These are phyloP conservation scores for Xylaria intraflava DNA, from an alignment of 495 filamentous ascomycete genomes.

Conservation along the genomic window DNA sequence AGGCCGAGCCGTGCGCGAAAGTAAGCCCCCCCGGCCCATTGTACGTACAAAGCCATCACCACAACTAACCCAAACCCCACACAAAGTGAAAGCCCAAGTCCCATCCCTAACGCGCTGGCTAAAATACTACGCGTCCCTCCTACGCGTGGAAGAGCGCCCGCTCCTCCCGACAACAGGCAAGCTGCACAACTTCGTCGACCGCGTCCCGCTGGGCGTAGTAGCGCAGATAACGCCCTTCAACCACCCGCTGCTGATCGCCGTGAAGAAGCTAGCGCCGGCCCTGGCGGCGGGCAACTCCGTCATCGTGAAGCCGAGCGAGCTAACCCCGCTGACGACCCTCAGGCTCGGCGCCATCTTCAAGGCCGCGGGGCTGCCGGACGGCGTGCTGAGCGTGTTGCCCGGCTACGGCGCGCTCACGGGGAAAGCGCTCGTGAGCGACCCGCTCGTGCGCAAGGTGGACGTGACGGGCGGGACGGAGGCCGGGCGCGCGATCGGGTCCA, in stretches of 20 bases:
- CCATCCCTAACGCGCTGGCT: conserved; percentile 57
- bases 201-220: conserved; percentile 56
- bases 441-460: conserved; percentile 53
- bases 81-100: conserved; percentile 54
- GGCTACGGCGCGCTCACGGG: conserved; percentile 51
- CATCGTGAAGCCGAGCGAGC: conserved; percentile 56
- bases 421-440: conserved; percentile 45
- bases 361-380: conserved; percentile 50
- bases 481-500: conserved; percentile 36
- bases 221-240: conserved; percentile 62
- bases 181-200: conserved; percentile 55
- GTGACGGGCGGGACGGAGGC: conserved; percentile 52
- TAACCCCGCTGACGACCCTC: conserved; percentile 53
- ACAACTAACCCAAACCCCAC: background rate
- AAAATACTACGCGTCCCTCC: conserved; percentile 54
- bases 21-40: background rate
- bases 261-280: conserved; percentile 56
- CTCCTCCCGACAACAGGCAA: conserved; percentile 55
- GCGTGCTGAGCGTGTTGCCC: conserved; percentile 51
- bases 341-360: conserved; percentile 45
- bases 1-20: conserved; percentile 56
- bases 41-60: background rate
- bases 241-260: conserved; percentile 57
- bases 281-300: conserved; percentile 58
- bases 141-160: conserved; percentile 53